phyloP scores from a whole-genome alignment of 2,329 filamentous ascomycete species.

The Rugonectria rugulosa region DNA sequence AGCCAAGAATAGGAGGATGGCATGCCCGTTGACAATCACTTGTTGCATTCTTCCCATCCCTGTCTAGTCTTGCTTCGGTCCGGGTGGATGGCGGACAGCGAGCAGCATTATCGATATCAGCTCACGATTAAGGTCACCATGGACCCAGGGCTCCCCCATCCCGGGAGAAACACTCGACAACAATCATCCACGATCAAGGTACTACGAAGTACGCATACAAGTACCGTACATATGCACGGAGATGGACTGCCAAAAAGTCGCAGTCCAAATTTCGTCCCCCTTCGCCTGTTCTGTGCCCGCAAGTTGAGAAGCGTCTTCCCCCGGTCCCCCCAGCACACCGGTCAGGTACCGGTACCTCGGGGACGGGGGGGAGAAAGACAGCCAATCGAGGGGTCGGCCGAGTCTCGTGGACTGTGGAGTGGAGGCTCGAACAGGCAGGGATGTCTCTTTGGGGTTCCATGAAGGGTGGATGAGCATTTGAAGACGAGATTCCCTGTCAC shows the following conservation, averaged over 20 bases:
- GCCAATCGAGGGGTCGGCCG: slow-evolving; percentile 37
- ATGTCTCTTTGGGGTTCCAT: slow-evolving; percentile 22
- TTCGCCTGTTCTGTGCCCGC: not conserved
- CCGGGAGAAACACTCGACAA: not conserved
- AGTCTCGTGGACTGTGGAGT: slow-evolving; percentile 38
- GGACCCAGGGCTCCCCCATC: not conserved
- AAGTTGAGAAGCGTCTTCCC: slow-evolving; percentile 1
- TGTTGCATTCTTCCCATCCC: not conserved
- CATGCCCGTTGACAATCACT: not conserved
- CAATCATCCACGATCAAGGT: not conserved
- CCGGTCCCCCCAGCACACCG: slow-evolving; percentile 18
- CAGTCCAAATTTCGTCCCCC: slow-evolving; percentile 16
- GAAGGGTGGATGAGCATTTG: slow-evolving; percentile 27
- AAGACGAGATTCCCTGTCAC: slow-evolving; percentile 21
- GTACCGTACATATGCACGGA: too few relatives aligned
- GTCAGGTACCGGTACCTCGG: slow-evolving; percentile 35
- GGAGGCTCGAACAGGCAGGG: slow-evolving; percentile 36
- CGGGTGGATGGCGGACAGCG: not conserved
- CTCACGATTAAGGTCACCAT: not conserved
- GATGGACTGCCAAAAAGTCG: slow-evolving; percentile 2
- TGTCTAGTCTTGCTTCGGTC: not conserved
- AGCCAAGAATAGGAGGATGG: too few relatives aligned
- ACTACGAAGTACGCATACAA: too few relatives aligned
- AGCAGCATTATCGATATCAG: not conserved
- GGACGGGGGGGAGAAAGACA: slow-evolving; percentile 27